Evolutionary conservation across 805 yeast species (phyloP).

Genomic region (Myxozyma kluyveri): DNA sequence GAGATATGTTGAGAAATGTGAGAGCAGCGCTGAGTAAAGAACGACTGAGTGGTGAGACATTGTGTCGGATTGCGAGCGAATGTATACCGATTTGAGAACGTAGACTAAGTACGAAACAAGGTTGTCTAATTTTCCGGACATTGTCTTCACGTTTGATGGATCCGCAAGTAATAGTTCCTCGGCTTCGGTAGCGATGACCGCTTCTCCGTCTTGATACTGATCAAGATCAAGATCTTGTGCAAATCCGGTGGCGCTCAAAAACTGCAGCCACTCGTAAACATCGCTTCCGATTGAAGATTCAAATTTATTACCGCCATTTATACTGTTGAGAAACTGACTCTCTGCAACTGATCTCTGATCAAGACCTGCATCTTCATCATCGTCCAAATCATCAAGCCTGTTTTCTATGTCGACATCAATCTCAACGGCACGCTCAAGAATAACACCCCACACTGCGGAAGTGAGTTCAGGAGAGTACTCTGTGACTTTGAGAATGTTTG

Average conservation of each 20-base stretch:
- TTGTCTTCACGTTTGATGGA: conserved; percentile 14
- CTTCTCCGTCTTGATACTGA: conserved; percentile 13
- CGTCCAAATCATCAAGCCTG: conserved; percentile 80
- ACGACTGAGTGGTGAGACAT: conserved; percentile 66
- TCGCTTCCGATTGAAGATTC: neutral
- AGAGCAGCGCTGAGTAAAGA: conserved; percentile 68
- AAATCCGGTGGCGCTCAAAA: neutral
- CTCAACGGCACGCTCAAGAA: conserved; percentile 76
- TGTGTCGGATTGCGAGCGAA: conserved; percentile 47
- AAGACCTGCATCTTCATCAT: conserved; percentile 52
- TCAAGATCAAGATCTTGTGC: neutral
- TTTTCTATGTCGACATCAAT: conserved; percentile 90
- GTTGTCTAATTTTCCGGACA: conserved; percentile 59
- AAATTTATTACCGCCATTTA: neutral
- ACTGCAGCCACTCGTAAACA: neutral
- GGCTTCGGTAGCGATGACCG: conserved; percentile 10
- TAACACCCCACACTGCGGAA: conserved; percentile 71
- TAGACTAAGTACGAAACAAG: conserved; percentile 58
- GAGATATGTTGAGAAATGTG: conserved; percentile 76
- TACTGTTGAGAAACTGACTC: neutral
- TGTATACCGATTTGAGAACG: conserved; percentile 50
- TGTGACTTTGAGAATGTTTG: conserved; percentile 58
- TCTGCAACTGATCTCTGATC: conserved; percentile 32
- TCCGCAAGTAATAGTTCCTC: neutral
- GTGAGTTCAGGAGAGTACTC: conserved; percentile 75